Evolutionary conservation across 345 rosid species (phyloP).

Genomic region (Psidium friedrichsthalianum): DNA sequence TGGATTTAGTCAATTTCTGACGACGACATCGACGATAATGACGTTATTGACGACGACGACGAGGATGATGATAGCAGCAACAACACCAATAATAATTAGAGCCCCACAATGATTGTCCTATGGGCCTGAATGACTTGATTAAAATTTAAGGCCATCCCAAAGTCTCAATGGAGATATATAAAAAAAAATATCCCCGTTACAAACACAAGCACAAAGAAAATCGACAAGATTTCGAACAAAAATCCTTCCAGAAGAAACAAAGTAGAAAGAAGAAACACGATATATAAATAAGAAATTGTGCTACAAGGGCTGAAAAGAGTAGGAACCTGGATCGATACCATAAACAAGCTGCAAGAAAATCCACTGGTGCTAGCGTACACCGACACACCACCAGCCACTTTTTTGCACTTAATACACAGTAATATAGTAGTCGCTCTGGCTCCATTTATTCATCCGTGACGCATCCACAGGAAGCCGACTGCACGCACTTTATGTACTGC

Average conservation of each 20-base stretch:
- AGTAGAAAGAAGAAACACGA: background rate
- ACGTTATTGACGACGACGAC: background rate
- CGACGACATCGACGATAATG: background rate
- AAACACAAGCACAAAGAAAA: background rate
- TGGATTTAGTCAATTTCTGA: background rate
- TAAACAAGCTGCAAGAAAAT: background rate
- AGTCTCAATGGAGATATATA: background rate
- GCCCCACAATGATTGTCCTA: background rate
- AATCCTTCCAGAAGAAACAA: background rate
- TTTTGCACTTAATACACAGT: background rate
- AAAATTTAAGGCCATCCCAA: background rate
- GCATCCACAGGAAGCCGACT: conserved; percentile 78
- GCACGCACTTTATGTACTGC: conserved; percentile 74
- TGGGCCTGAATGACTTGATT: background rate
- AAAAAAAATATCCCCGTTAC: background rate
- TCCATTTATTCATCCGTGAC: conserved; percentile 61
- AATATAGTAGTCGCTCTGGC: background rate
- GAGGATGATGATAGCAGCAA: background rate
- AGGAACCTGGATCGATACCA: background rate
- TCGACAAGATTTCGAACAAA: background rate
- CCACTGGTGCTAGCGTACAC: background rate
- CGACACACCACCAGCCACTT: background rate
- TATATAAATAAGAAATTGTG: background rate
- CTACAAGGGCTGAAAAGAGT: background rate
- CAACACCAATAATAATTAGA: background rate